Evolutionary conservation across 345 rosid genomes (phyloP), one percentile per base, ranked within the genome.

Genomic region (Arabis alpina): DNA sequence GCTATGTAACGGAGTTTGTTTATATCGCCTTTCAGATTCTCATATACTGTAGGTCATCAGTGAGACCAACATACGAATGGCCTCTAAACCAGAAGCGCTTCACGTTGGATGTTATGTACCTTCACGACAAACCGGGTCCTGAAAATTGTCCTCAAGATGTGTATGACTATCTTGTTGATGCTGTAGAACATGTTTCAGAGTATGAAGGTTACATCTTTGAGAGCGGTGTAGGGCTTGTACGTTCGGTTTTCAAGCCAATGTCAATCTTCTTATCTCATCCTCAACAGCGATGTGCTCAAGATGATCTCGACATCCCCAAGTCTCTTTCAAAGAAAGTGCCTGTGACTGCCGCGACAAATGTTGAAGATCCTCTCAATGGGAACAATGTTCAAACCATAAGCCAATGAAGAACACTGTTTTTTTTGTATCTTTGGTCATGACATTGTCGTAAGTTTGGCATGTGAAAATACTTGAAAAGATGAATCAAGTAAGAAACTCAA

Each of bases 131-230:
- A 80, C 97, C 98, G 39, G 81, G 89, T 30, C 91, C 87, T 6
- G 94, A 89, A 43, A 93, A 91, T 76, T 91, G 95, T 77, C 97
- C 97, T 6, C 97, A 93, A 77, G 86, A 79, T 52, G 96, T 87
- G 28, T 93, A 89, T 30, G 94, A 89, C 80, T 68, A 81, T 10
- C 94, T 93, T 0, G 91, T 87, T 0, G 96, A 91, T 30, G 82
- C 87, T 19, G 96, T 93, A 13, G 97, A 93, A 59, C 87, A 76
- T 14, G 88, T 91, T 40, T 80, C 91, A 4, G 94, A 93, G 79
- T 81, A 86, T 24, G 98, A 93, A 73, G 96, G 98, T 28, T 91
- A 86, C 84, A 86, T 89, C 59, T 70, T 71, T 19, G 98, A 91
- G 83, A 91, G 88, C 16, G 96, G 97, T 28, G 88, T 87, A 67